phyloP scores from a whole-genome alignment of 164 flowering plant genomes.

The Nymphaea thermarum region DNA sequence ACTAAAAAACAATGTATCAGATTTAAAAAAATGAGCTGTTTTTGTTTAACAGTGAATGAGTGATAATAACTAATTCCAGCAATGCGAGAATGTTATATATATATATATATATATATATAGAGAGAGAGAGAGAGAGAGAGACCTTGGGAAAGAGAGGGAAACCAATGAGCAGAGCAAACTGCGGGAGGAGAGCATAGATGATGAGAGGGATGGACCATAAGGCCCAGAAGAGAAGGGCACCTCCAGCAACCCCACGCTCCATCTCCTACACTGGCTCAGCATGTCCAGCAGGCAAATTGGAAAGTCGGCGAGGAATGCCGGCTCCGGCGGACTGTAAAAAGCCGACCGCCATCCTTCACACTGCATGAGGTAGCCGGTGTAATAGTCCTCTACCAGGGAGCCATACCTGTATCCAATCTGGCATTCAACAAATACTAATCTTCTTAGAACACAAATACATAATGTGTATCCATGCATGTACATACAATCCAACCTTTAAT shows the following conservation, averaged over 20 bases:
- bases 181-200: conserved; percentile 54
- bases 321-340: conserved; percentile 44
- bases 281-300: conserved; percentile 41
- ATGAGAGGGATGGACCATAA: conserved; percentile 37
- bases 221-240: conserved; percentile 44
- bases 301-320: conserved; percentile 61
- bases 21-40: too few relatives aligned
- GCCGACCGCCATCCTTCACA: conserved; percentile 72
- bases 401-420: conserved; percentile 81
- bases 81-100: too few relatives aligned
- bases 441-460: too few relatives aligned
- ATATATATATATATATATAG: background rate
- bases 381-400: conserved; percentile 62
- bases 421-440: background rate
- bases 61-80: too few relatives aligned
- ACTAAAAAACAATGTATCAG: too few relatives aligned
- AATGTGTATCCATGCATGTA: too few relatives aligned
- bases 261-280: conserved; percentile 45
- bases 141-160: conserved; percentile 56
- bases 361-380: conserved; percentile 54
- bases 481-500: too few relatives aligned
- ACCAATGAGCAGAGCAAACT: conserved; percentile 35
- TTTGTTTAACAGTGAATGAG: too few relatives aligned
- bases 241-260: conserved; percentile 50
- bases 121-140: conserved; percentile 4